A percentile compares a stretch with the other conserved stretches of the same genome.
phyloP scores from a whole-genome alignment of 208 protist genomes.

The Porcisia hertigi region DNA sequence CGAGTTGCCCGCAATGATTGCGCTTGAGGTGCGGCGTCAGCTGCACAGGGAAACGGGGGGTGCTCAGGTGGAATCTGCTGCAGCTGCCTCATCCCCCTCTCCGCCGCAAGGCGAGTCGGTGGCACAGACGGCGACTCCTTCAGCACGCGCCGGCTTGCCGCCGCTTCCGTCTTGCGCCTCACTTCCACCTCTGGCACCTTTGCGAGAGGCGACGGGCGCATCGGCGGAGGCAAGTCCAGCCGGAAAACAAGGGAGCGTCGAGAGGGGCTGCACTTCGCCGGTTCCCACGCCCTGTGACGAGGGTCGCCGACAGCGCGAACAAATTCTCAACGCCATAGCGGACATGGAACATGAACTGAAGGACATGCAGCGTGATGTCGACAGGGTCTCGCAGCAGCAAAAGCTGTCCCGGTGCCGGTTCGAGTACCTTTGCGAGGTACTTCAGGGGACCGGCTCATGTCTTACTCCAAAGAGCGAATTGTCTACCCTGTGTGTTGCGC shows the following conservation, averaged over 20 bases:
- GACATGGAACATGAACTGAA: constrained; percentile 63
- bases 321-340: constrained; percentile 42
- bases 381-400: constrained; percentile 39
- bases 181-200: neutral
- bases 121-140: neutral
- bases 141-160: constrained; percentile 2
- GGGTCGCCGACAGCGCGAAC: constrained; percentile 34
- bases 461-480: neutral
- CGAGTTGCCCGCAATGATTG: constrained; percentile 23
- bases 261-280: neutral
- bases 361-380: constrained; percentile 44
- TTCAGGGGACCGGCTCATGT: constrained; percentile 1
- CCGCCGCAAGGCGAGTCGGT: neutral
- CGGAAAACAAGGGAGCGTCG: neutral
- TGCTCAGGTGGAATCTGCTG: neutral
- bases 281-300: constrained; percentile 16
- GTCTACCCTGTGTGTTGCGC: constrained; percentile 14
- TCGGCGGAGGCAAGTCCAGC: neutral
- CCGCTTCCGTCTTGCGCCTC: constrained; percentile 12
- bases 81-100: neutral
- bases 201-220: neutral
- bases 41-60: constrained; percentile 6
- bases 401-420: constrained; percentile 30
- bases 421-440: constrained; percentile 28
- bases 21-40: constrained; percentile 36